Evolutionary conservation across 169 alveolate species (phyloP).

Genomic region (Besnoitia besnoiti): DNA sequence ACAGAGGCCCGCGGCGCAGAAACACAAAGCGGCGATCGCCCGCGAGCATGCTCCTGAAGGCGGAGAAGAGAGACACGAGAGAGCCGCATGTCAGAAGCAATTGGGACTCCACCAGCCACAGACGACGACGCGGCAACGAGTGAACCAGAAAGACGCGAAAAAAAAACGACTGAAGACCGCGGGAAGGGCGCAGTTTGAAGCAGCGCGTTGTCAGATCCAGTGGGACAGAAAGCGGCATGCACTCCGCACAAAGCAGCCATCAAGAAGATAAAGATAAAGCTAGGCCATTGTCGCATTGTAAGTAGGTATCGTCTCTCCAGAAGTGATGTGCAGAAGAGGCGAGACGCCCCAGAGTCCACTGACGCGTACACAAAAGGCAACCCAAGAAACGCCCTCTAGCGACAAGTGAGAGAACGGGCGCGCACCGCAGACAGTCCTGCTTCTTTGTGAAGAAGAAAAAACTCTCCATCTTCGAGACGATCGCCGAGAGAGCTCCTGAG

Average conservation of each 20-base stretch:
- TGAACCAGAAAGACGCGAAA: no score
- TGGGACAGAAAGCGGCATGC: no score
- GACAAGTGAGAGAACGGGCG: no score
- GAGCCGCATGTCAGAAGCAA: not conserved
- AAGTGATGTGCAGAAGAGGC: not conserved
- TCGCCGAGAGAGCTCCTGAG: not conserved
- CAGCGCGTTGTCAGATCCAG: no score
- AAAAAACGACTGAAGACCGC: no score
- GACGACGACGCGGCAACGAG: not conserved
- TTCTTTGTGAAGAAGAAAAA: not conserved
- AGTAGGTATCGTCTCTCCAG: not conserved
- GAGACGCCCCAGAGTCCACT: no score
- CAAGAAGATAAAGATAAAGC: no score
- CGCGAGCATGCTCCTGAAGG: not conserved
- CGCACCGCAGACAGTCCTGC: not conserved
- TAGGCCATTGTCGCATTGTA: not conserved
- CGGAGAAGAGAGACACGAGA: not conserved
- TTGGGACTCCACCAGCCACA: no score
- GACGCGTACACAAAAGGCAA: no score
- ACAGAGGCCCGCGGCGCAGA: constrained; percentile 81
- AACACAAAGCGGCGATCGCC: constrained; percentile 72
- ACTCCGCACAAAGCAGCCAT: no score
- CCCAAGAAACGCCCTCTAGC: no score
- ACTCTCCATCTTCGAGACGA: constrained; percentile 12
- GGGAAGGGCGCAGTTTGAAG: no score